Percentiles rank a stretch among this genome's conserved stretches.
phyloP scores from a whole-genome alignment of 345 rosid genomes.

The Zanthoxylum bungeanum region DNA sequence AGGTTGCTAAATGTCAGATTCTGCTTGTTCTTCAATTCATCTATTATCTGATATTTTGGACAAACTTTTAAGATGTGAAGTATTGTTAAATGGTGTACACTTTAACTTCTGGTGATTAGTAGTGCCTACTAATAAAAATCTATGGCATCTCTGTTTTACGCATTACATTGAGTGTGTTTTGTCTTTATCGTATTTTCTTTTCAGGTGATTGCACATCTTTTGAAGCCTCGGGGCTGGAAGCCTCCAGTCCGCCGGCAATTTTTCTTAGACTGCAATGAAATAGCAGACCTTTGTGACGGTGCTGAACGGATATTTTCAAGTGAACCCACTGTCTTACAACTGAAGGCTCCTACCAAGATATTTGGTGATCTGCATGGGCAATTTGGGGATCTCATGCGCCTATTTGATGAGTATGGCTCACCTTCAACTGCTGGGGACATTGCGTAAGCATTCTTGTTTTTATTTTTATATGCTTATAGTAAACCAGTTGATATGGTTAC shows the following conservation, averaged over 20 bases:
- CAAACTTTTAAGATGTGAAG: conserved; percentile 9
- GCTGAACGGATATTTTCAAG: conserved; percentile 80
- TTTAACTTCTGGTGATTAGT: conserved; percentile 5
- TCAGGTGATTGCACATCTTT: conserved; percentile 82
- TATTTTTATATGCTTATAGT: neutral
- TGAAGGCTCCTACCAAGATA: conserved; percentile 86
- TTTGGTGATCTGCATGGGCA: conserved; percentile 99
- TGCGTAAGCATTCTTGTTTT: conserved; percentile 55
- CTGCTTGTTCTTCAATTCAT: conserved; percentile 3
- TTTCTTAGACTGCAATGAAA: conserved; percentile 94
- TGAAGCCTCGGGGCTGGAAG: conserved; percentile 98
- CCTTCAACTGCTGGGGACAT: conserved; percentile 99
- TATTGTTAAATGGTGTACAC: conserved; percentile 17
- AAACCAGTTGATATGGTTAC: neutral
- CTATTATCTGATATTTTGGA: conserved; percentile 4
- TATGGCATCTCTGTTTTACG: neutral
- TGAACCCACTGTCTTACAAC: conserved; percentile 88
- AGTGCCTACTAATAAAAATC: neutral
- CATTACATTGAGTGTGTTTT: neutral
- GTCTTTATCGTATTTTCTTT: neutral
- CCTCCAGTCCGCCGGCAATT: conserved; percentile 94
- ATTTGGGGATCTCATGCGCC: conserved; percentile 99
- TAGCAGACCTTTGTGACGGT: conserved; percentile 90
- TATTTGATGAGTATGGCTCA: conserved; percentile 95
- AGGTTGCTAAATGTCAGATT: neutral